phyloP scores from a whole-genome alignment of 495 filamentous ascomycete genomes.

The Neurospora sp. region DNA sequence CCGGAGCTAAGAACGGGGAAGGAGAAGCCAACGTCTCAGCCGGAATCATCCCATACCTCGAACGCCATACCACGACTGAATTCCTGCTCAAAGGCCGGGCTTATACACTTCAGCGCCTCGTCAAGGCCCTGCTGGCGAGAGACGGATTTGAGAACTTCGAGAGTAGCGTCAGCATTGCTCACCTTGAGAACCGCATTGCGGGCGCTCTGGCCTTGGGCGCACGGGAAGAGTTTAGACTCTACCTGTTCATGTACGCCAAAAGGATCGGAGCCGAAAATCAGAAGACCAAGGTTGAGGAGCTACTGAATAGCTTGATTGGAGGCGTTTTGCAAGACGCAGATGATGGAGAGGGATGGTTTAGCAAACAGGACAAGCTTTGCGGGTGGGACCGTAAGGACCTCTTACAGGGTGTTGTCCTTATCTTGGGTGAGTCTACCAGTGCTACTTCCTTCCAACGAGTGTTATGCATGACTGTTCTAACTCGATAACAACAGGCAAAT shows the following conservation, averaged over 20 bases:
- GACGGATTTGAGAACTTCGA: constrained; percentile 93
- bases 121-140: constrained; percentile 71
- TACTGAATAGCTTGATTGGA: constrained; percentile 70
- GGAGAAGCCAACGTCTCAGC: constrained; percentile 64
- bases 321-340: constrained; percentile 51
- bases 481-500: constrained; percentile 58
- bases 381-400: constrained; percentile 83
- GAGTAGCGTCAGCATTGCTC: constrained; percentile 80
- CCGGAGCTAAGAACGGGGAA: constrained; percentile 20
- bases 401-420: constrained; percentile 78
- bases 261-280: constrained; percentile 84
- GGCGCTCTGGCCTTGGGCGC: constrained; percentile 78
- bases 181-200: constrained; percentile 90
- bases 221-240: constrained; percentile 81
- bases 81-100: constrained; percentile 85
- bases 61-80: constrained; percentile 89
- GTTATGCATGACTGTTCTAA: constrained; percentile 18
- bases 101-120: constrained; percentile 76
- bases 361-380: constrained; percentile 59
- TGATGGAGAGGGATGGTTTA: constrained; percentile 44
- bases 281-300: constrained; percentile 80
- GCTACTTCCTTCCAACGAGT: background rate
- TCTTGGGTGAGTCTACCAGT: constrained; percentile 61
- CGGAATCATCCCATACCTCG: constrained; percentile 84
- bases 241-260: constrained; percentile 93